These are phyloP conservation scores for Candida tetrigidarum DNA, from an alignment of 1,139 yeast genomes.

Conservation along the genomic window DNA sequence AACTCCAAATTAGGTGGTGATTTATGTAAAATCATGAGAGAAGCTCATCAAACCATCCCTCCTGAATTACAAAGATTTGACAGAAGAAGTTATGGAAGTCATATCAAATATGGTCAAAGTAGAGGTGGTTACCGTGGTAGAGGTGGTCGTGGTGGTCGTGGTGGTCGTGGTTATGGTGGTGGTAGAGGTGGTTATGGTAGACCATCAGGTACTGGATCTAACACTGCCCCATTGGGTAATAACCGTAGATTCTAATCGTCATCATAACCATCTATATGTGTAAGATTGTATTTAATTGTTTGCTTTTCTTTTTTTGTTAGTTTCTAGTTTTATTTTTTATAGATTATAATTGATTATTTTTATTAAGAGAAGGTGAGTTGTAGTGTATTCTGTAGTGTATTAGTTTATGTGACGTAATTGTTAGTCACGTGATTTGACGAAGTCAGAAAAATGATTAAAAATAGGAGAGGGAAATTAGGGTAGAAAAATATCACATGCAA, in stretches of 20 bases:
- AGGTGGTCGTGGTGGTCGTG: slow-evolving; percentile 39
- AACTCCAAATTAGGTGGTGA: slow-evolving; percentile 91
- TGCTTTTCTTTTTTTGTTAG: too few relatives aligned
- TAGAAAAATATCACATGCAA: too few relatives aligned
- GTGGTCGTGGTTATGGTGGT: slow-evolving; percentile 34
- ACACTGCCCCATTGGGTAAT: slow-evolving; percentile 32
- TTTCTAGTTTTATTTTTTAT: background rate
- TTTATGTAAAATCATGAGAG: slow-evolving; percentile 86
- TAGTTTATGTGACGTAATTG: too few relatives aligned
- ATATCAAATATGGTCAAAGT: slow-evolving; percentile 60
- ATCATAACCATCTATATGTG: too few relatives aligned
- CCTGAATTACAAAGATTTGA: slow-evolving; percentile 61
- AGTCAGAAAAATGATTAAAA: too few relatives aligned
- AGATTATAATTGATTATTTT: too few relatives aligned
- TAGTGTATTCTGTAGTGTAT: too few relatives aligned
- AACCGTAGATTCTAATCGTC: slow-evolving; percentile 38
- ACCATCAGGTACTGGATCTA: slow-evolving; percentile 36
- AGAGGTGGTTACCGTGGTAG: slow-evolving; percentile 62
- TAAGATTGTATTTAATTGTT: background rate
- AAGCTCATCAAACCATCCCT: slow-evolving; percentile 91
- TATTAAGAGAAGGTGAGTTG: too few relatives aligned
- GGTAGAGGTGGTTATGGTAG: slow-evolving; percentile 32
- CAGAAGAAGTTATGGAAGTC: slow-evolving; percentile 57
- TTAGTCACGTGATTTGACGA: too few relatives aligned
- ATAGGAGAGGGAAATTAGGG: too few relatives aligned